Base-by-base conservation (phyloP, 2,329 filamentous ascomycete genomes). In the Neofusicoccum ribis region DNA sequence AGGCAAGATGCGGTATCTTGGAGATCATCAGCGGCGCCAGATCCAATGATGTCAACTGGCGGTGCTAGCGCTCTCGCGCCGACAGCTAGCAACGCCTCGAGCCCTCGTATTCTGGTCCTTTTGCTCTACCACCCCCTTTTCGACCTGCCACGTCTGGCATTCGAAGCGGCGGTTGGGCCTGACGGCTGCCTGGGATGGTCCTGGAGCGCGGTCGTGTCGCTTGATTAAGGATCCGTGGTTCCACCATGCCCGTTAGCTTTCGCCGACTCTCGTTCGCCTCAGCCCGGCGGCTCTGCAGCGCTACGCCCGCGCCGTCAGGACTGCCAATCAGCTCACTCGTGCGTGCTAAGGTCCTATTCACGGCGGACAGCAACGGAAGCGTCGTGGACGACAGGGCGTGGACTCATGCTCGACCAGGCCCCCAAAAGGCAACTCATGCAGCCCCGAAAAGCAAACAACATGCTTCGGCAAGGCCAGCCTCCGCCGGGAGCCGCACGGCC, bases 201-300 rank as follows among this genome's bases (percentile, higher is more conserved):
- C 41, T 11, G 14, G 27, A 7, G n/a, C 43, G 27, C 20, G 46
- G 17, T 39, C 46, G 46, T 41, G 17, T 41, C 34, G 46, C 34
- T 43, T 62, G 59, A 51, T 62, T 51, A 50, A 50, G n/a, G 43
- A 50, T 61, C 44, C 44, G 6, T 9, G 34, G 58, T 37, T 50
- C 36, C 58, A 50, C 58, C 46, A 49, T 23, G 9, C 7, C 20
- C 59, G 36, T 43, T 62, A 51, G 36, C 3, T 36, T 8, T 34
- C 36, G 46, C 46, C 20, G 12, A 31, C 14, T 1, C 2, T 17
- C 9, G 14, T 11, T 3, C 23, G 17, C 12, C 11, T 37, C 37
- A 17, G 37, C 11, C 17, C 43, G 15, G 58, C 43, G 36, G 58
- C 44, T 51, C 46, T 62, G 44, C 59, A 31, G 5, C 46, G 8